Evolutionary conservation across 2,329 filamentous ascomycete species (phyloP).

Genomic region (Ophiocordyceps australis): DNA sequence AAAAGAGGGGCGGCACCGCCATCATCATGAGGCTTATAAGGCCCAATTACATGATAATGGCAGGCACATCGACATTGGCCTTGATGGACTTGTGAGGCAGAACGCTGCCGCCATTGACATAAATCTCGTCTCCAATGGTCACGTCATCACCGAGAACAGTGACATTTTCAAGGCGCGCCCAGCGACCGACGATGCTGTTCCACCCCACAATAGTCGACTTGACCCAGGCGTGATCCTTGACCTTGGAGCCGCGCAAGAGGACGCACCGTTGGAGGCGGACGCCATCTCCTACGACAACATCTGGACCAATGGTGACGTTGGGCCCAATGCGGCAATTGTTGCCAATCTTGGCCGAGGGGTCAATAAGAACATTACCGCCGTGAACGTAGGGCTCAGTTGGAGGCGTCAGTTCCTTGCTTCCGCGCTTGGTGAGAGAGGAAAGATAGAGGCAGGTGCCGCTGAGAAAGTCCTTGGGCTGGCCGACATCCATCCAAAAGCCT

Average conservation of each 20-base stretch:
- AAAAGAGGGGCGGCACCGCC: too few relatives aligned
- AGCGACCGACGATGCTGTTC: conserved; percentile 91
- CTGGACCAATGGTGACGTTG: conserved; percentile 89
- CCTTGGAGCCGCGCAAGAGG: conserved; percentile 71
- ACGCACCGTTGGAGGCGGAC: conserved; percentile 90
- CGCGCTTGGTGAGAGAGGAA: conserved; percentile 77
- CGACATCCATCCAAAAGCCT: conserved; percentile 99
- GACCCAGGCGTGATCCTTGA: conserved; percentile 98
- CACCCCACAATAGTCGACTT: conserved; percentile 98
- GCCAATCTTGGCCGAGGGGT: conserved; percentile 87
- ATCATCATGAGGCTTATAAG: too few relatives aligned
- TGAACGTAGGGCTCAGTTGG: conserved; percentile 64
- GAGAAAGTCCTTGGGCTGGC: conserved; percentile 96
- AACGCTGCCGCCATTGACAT: conserved; percentile 92
- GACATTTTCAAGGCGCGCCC: conserved; percentile 94
- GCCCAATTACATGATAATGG: conserved; percentile 58
- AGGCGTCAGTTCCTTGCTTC: conserved; percentile 66
- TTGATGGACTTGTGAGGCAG: conserved; percentile 98
- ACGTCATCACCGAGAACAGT: conserved; percentile 97
- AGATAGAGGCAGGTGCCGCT: conserved; percentile 93
- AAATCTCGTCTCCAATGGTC: conserved; percentile 93
- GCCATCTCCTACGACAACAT: conserved; percentile 83
- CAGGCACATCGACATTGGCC: conserved; percentile 74
- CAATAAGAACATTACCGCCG: conserved; percentile 89
- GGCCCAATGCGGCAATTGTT: conserved; percentile 97